Evolutionary conservation across 768 basidiomycete species (phyloP).

Genomic region (Rhodotorula toruloides): DNA sequence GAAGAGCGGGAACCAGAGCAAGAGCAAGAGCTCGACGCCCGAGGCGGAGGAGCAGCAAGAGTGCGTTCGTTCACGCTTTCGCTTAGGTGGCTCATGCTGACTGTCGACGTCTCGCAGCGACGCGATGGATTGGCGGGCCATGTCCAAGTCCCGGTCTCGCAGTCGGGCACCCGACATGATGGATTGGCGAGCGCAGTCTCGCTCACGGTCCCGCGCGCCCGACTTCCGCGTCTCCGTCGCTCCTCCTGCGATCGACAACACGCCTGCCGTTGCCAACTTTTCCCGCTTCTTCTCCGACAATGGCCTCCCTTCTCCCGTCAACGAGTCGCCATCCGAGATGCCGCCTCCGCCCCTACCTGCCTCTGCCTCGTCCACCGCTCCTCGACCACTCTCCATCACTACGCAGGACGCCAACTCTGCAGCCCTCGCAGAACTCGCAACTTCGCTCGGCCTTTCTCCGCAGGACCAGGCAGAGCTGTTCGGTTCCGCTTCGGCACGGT

Average conservation of each 20-base stretch:
- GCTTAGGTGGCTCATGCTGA: constrained; percentile 35
- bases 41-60: constrained; percentile 21
- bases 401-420: neutral
- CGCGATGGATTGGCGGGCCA: constrained; percentile 42
- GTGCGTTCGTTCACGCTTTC: constrained; percentile 41
- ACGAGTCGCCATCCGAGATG: constrained; percentile 3
- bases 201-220: constrained; percentile 45
- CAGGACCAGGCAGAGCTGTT: constrained; percentile 32
- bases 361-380: neutral
- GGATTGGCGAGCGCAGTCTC: constrained; percentile 75
- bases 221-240: constrained; percentile 35
- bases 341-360: constrained; percentile 15
- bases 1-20: constrained; percentile 43
- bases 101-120: constrained; percentile 20
- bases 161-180: constrained; percentile 53
- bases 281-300: constrained; percentile 35
- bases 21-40: constrained; percentile 32
- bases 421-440: constrained; percentile 22
- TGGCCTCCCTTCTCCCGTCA: constrained; percentile 2
- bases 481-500: constrained; percentile 21
- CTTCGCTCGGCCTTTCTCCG: constrained; percentile 34
- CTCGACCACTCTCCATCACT: constrained; percentile 5
- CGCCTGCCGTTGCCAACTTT: constrained; percentile 28
- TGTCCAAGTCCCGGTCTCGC: constrained; percentile 40
- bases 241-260: constrained; percentile 23